A percentile compares a stretch with the other conserved stretches of the same genome.
These are phyloP conservation scores for Phytophthora cactorum DNA, from an alignment of 352 stramenopile genomes.

Conservation along the genomic window DNA sequence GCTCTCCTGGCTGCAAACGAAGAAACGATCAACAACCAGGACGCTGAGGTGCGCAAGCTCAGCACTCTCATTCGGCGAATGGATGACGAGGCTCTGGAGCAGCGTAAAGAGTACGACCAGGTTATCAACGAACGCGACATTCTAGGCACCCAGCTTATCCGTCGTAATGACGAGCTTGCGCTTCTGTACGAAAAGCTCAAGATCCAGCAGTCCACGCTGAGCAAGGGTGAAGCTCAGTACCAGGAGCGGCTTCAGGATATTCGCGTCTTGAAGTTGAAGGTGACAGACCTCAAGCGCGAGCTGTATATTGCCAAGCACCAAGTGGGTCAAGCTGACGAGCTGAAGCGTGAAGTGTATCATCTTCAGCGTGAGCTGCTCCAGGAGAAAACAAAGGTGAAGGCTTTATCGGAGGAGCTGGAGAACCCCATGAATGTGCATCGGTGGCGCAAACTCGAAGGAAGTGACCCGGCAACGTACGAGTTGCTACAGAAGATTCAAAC, in stretches of 20 bases:
- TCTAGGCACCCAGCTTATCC: constrained; percentile 96
- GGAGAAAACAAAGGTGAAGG: constrained; percentile 97
- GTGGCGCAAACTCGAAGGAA: constrained; percentile 97
- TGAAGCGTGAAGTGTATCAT: constrained; percentile 91
- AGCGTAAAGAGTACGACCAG: constrained; percentile 96
- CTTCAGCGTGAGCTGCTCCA: constrained; percentile 93
- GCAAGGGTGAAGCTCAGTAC: constrained; percentile 94
- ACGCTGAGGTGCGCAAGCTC: constrained; percentile 94
- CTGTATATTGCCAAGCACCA: constrained; percentile 91
- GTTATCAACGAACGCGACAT: constrained; percentile 98
- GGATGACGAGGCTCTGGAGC: constrained; percentile 93
- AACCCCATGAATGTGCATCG: constrained; percentile 98
- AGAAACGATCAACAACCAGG: constrained; percentile 94
- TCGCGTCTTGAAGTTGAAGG: constrained; percentile 95
- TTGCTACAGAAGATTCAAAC: constrained; percentile 97
- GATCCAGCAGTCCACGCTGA: constrained; percentile 95
- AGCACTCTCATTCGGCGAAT: constrained; percentile 92
- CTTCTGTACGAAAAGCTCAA: constrained; percentile 98
- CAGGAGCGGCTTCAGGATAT: constrained; percentile 94
- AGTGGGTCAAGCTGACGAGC: constrained; percentile 83
- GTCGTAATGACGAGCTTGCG: constrained; percentile 96
- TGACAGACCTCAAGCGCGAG: constrained; percentile 93
- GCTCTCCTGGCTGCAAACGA: constrained; percentile 89
- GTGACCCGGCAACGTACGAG: constrained; percentile 95
- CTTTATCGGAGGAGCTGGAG: constrained; percentile 95